These are phyloP conservation scores for Adansonia digitata DNA, from an alignment of 345 rosid genomes.

Conservation along the genomic window DNA sequence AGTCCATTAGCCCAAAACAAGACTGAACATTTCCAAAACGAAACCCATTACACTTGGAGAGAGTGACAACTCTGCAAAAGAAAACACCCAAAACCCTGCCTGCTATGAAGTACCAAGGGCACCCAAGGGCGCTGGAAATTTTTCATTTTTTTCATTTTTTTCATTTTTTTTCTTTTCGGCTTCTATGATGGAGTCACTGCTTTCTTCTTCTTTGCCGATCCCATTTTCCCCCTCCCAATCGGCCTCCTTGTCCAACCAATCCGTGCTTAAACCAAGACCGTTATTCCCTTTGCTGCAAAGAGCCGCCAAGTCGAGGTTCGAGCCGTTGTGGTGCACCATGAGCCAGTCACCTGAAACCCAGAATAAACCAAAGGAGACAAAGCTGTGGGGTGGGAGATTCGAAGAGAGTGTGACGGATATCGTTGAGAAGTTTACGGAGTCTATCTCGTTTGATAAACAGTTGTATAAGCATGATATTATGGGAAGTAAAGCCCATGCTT, in stretches of 20 bases:
- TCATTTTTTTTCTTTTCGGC: not conserved
- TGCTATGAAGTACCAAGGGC: not conserved
- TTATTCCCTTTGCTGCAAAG: conserved; percentile 14
- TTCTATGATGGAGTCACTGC: conserved; percentile 29
- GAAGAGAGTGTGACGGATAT: conserved; percentile 75
- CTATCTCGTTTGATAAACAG: conserved; percentile 79
- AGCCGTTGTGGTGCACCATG: conserved; percentile 37
- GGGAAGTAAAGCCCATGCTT: conserved; percentile 95
- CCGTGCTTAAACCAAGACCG: not conserved
- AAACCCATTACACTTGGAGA: not conserved
- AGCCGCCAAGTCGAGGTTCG: conserved; percentile 26
- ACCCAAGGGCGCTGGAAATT: not conserved
- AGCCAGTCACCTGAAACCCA: conserved; percentile 23
- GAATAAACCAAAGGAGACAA: conserved; percentile 52
- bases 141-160: not conserved
- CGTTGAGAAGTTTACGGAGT: conserved; percentile 94
- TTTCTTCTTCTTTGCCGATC: conserved; percentile 18
- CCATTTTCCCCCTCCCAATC: conserved; percentile 18
- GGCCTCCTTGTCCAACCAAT: not conserved
- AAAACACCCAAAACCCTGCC: not conserved
- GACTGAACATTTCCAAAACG: not conserved
- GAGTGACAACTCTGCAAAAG: not conserved
- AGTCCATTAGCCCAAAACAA: not conserved
- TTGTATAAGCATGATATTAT: conserved; percentile 83
- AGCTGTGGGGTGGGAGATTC: conserved; percentile 98